phyloP scores from a whole-genome alignment of 768 basidiomycete genomes.

The Collybiopsis confluens region DNA sequence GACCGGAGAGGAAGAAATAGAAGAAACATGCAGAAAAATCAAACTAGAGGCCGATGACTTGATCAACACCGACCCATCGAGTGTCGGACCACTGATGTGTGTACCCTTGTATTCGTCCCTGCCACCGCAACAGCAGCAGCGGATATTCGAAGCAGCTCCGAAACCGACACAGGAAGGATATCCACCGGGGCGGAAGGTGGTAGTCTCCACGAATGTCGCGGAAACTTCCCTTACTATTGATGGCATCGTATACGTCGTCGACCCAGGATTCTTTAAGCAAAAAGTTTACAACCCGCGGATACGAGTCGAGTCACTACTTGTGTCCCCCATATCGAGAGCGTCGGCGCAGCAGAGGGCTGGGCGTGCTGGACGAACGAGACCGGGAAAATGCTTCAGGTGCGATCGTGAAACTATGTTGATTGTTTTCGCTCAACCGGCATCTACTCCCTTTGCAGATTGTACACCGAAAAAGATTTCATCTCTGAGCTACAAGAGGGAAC shows the following conservation, averaged over 20 bases:
- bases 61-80: slow-evolving; percentile 58
- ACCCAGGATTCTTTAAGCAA: slow-evolving; percentile 96
- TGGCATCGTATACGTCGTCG: slow-evolving; percentile 99
- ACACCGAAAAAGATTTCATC: slow-evolving; percentile 97
- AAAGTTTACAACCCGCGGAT: slow-evolving; percentile 98
- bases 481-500: slow-evolving; percentile 95
- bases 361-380: slow-evolving; percentile 91
- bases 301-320: slow-evolving; percentile 89
- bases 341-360: slow-evolving; percentile 95
- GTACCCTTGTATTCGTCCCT: slow-evolving; percentile 95
- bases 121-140: slow-evolving; percentile 91
- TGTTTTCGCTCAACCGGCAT: too few species aligned
- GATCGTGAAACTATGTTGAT: not conserved
- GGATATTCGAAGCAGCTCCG: slow-evolving; percentile 92
- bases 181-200: slow-evolving; percentile 87
- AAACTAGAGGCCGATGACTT: slow-evolving; percentile 88
- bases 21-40: slow-evolving; percentile 92
- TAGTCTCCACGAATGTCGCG: slow-evolving; percentile 95
- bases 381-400: slow-evolving; percentile 85
- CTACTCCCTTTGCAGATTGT: slow-evolving; percentile 48
- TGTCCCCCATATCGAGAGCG: slow-evolving; percentile 95
- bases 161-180: slow-evolving; percentile 53
- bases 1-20: slow-evolving; percentile 98
- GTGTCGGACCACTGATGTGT: slow-evolving; percentile 83
- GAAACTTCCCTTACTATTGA: slow-evolving; percentile 98